A percentile compares a stretch with the other conserved stretches of the same genome.
These are phyloP conservation scores for Russula lepida DNA, from an alignment of 768 basidiomycete genomes.

Conservation along the genomic window DNA sequence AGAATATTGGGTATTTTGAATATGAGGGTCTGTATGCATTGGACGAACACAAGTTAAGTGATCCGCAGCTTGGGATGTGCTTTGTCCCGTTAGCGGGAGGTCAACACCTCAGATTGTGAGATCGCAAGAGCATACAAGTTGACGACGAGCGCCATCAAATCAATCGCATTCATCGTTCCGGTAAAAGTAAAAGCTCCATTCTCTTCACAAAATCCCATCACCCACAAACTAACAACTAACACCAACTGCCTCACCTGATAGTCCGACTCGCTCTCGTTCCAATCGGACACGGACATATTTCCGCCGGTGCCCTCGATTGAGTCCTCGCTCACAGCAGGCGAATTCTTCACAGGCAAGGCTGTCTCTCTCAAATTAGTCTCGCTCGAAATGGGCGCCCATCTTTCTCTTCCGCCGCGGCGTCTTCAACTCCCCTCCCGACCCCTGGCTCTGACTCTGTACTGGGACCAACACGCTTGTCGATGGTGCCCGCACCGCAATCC, in stretches of 20 bases:
- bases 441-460: conserved; percentile 1
- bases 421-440: background rate
- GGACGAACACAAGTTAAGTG: conserved; percentile 78
- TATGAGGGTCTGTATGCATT: conserved; percentile 74
- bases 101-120: conserved; percentile 87
- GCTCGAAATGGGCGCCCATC: conserved; percentile 63
- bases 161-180: conserved; percentile 92
- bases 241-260: conserved; percentile 28
- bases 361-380: conserved; percentile 70
- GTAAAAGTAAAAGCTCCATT: conserved; percentile 55
- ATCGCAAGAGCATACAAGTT: conserved; percentile 94
- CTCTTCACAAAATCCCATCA: background rate
- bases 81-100: conserved; percentile 89
- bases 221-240: background rate
- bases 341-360: conserved; percentile 83
- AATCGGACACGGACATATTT: conserved; percentile 95
- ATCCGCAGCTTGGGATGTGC: conserved; percentile 95
- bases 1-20: conserved; percentile 97
- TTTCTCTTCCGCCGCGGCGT: conserved; percentile 29
- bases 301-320: conserved; percentile 83
- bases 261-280: conserved; percentile 95
- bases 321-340: conserved; percentile 68
- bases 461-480: conserved; percentile 24
- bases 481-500: conserved; percentile 28
- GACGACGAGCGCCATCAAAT: conserved; percentile 63